Evolutionary conservation across 257 asterid genomes (phyloP).

Genomic region (Nicotiana tabacum): DNA sequence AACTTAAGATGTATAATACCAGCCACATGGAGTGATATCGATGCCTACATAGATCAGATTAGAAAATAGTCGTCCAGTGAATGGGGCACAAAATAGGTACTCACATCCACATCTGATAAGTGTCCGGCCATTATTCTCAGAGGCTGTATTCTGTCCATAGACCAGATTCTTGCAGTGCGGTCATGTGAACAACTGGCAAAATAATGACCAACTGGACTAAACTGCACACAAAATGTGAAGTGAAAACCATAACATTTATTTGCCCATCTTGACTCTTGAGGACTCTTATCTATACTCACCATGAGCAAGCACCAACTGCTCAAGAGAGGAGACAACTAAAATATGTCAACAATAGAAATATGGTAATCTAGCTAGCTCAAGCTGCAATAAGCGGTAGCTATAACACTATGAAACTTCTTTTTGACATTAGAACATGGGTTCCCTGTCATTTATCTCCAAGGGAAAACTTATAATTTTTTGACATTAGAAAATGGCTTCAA

Average conservation of each 20-base stretch:
- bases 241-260: not conserved
- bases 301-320: conserved; percentile 1
- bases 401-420: not conserved
- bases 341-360: not conserved
- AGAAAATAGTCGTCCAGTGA: not conserved
- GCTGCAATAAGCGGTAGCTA: not conserved
- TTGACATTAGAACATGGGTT: not conserved
- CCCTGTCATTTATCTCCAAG: not conserved
- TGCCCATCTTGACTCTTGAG: not conserved
- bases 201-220: conserved; percentile 94
- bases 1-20: not conserved
- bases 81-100: conserved; percentile 20
- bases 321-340: not conserved
- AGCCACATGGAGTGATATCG: not conserved
- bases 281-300: not conserved
- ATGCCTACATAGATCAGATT: not conserved
- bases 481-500: too few species aligned
- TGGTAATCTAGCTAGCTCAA: not conserved
- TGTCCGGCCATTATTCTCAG: conserved; percentile 97
- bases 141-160: conserved; percentile 87
- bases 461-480: not conserved
- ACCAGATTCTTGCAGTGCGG: conserved; percentile 97
- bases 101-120: conserved; percentile 96
- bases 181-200: conserved; percentile 99
- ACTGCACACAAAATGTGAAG: conserved; percentile 49